Conservation (phyloP, 2,329 filamentous ascomycete genomes). For the Ophiognomonia clavigignenti-juglandacearum region DNA sequence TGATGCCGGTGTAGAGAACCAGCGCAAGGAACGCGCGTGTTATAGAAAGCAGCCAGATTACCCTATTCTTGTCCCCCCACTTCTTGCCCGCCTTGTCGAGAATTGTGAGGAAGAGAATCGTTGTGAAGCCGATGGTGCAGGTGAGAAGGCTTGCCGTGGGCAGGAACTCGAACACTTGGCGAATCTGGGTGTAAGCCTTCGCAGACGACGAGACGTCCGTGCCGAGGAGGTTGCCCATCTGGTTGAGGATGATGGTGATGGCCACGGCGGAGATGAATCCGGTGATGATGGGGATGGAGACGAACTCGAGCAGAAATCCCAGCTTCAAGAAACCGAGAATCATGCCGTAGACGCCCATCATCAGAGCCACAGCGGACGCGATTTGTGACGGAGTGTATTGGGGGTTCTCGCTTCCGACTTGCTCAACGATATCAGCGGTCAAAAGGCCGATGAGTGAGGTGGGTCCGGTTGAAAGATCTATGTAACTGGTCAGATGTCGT, state of each 20-base stretch:
- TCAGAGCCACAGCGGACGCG: constrained; percentile 56
- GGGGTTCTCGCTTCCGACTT: constrained; percentile 41
- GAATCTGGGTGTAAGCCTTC: constrained; percentile 49
- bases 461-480: constrained; percentile 58
- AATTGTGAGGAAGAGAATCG: constrained; percentile 49
- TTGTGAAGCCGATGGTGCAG: constrained; percentile 53
- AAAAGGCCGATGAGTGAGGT: constrained; percentile 61
- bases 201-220: constrained; percentile 43
- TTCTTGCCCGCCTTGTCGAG: constrained; percentile 54
- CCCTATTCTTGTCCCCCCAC: constrained; percentile 53
- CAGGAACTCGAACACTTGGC: constrained; percentile 52
- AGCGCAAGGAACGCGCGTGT: constrained; percentile 57
- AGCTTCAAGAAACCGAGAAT: constrained; percentile 57
- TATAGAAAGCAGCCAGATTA: constrained; percentile 54
- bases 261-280: constrained; percentile 64
- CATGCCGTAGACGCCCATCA: constrained; percentile 58
- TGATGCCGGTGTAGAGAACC: constrained; percentile 58
- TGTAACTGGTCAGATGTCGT: background rate
- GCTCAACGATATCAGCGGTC: constrained; percentile 54
- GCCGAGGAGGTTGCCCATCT: constrained; percentile 57
- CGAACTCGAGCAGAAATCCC: constrained; percentile 61
- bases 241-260: constrained; percentile 61
- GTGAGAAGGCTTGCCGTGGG: constrained; percentile 54
- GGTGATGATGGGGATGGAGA: constrained; percentile 58
- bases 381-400: constrained; percentile 48